Conservation (phyloP, 257 asterid species). For the Petrea volubilis region DNA sequence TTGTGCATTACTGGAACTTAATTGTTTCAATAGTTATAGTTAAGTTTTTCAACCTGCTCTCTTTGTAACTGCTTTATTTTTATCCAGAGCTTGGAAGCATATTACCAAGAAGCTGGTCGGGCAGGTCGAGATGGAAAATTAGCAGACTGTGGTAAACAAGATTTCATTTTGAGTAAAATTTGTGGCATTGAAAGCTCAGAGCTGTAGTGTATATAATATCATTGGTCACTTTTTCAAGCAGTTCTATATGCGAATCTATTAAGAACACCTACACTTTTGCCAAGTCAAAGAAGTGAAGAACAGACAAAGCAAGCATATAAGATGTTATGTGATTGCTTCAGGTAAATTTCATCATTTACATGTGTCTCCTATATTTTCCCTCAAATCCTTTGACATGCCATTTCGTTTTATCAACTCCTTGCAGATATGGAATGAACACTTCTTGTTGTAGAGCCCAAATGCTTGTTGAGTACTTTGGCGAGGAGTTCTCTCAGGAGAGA, state of each 20-base stretch:
- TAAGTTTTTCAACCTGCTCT: not conserved
- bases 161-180: conserved; percentile 5
- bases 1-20: not conserved
- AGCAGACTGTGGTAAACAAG: conserved; percentile 68
- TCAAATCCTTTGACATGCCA: conserved; percentile 24
- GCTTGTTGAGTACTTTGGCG: conserved; percentile 81
- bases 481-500: conserved; percentile 57
- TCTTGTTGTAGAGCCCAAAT: conserved; percentile 67
- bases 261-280: conserved; percentile 65
- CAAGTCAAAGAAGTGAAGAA: conserved; percentile 73
- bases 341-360: conserved; percentile 37
- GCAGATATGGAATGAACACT: conserved; percentile 72
- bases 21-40: not conserved
- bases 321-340: conserved; percentile 81
- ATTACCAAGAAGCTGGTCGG: conserved; percentile 92
- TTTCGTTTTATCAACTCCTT: conserved; percentile 16
- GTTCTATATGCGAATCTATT: conserved; percentile 70
- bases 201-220: conserved; percentile 5
- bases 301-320: conserved; percentile 68
- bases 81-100: conserved; percentile 76
- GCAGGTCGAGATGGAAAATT: conserved; percentile 84
- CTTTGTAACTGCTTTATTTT: conserved; percentile 7
- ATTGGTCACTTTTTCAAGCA: conserved; percentile 38
- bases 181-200: conserved; percentile 20
- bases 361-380: conserved; percentile 8